Conservation (phyloP, 2,329 filamentous ascomycete species). For the Didymella arachidicola region DNA sequence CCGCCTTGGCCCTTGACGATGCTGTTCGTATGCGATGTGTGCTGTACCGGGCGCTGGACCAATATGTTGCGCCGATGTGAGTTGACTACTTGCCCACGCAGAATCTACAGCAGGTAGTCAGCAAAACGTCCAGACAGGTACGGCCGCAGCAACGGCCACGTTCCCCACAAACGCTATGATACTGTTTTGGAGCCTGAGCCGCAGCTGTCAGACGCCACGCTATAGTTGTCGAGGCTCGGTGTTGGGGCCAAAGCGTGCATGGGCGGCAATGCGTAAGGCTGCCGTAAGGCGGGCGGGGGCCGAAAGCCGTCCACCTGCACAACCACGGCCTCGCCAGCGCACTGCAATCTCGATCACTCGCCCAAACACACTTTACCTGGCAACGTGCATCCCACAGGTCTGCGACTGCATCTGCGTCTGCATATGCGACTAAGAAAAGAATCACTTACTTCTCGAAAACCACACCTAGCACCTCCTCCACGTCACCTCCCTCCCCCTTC, state of each 20-base stretch:
- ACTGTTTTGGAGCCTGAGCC: conserved; percentile 7
- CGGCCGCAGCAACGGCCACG: background rate
- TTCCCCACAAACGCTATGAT: conserved; percentile 2
- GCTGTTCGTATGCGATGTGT: too few species aligned
- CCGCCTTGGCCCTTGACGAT: too few species aligned
- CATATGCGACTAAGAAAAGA: background rate
- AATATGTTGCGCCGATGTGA: background rate
- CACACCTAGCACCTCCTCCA: conserved; percentile 94
- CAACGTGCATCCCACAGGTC: too few species aligned
- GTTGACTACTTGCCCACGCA: conserved; percentile 31
- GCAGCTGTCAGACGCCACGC: conserved; percentile 31
- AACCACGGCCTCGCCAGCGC: background rate
- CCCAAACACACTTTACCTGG: too few species aligned
- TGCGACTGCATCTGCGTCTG: too few species aligned
- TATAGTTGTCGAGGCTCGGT: conserved; percentile 26
- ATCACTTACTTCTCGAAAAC: conserved; percentile 91
- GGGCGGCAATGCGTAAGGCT: background rate
- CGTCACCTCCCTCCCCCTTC: conserved; percentile 81
- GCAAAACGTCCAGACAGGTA: background rate
- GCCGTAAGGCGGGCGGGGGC: background rate
- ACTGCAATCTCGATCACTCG: too few species aligned
- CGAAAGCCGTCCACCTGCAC: background rate
- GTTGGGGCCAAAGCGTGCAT: conserved; percentile 10
- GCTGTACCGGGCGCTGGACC: background rate
- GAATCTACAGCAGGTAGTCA: conserved; percentile 20